Evolutionary conservation across 2,329 filamentous ascomycete genomes (phyloP).

Genomic region (Talaromyces verruculosus): DNA sequence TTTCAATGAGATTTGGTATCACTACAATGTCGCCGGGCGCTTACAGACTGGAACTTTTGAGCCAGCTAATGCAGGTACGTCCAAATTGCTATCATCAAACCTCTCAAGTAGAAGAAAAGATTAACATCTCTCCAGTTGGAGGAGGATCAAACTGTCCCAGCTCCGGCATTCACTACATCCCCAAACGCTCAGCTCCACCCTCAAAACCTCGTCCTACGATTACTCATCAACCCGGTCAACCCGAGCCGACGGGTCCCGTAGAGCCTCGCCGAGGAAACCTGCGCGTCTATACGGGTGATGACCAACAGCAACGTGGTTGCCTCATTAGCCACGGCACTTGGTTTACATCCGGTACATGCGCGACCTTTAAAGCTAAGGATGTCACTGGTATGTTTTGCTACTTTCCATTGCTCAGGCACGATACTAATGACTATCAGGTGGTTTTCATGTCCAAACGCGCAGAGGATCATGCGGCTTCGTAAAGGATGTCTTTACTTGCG

Average conservation of each 20-base stretch:
- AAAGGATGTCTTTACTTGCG: constrained; percentile 57
- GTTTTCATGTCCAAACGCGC: constrained; percentile 58
- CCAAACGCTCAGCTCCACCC: constrained; percentile 47
- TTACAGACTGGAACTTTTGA: constrained; percentile 39
- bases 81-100: neutral
- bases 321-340: constrained; percentile 66
- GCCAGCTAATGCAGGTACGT: constrained; percentile 37
- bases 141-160: constrained; percentile 63
- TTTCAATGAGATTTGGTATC: constrained; percentile 61
- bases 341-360: constrained; percentile 68
- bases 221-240: constrained; percentile 34
- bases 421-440: constrained; percentile 21
- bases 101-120: neutral
- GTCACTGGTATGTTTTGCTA: constrained; percentile 29
- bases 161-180: constrained; percentile 63
- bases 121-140: constrained; percentile 43
- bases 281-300: constrained; percentile 48
- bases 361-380: constrained; percentile 50
- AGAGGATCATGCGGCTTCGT: constrained; percentile 61
- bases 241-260: constrained; percentile 37
- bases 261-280: constrained; percentile 63
- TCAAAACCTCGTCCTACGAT: constrained; percentile 35
- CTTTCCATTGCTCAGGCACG: neutral
- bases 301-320: constrained; percentile 53
- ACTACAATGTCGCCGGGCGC: constrained; percentile 60